Evolutionary conservation across 2,329 filamentous ascomycete genomes (phyloP).

Genomic region (Fusarium sp.): DNA sequence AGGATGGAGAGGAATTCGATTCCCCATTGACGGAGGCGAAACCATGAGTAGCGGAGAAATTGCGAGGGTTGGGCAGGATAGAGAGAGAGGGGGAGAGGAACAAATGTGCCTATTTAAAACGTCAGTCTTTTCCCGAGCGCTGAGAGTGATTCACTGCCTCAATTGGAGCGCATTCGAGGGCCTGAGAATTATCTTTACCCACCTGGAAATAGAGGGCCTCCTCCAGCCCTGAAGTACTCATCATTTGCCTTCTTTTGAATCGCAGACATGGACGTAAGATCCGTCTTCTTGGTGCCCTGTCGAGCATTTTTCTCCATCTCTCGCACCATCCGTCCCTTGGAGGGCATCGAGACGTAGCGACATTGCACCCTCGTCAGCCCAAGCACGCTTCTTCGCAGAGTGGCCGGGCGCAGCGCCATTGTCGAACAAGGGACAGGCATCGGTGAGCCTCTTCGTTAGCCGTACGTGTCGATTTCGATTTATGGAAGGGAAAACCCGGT

Average conservation of each 20-base stretch:
- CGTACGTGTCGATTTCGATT: not conserved
- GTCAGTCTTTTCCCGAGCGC: not conserved
- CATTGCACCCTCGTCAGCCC: constrained; percentile 37
- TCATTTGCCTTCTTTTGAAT: constrained; percentile 46
- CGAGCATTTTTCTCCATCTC: constrained; percentile 44
- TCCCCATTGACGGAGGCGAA: constrained; percentile 49
- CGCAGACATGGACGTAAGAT: constrained; percentile 45
- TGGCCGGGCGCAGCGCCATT: constrained; percentile 38
- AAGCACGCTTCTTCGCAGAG: constrained; percentile 33
- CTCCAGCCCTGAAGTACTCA: constrained; percentile 48
- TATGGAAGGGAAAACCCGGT: constrained; percentile 18
- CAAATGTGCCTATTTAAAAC: constrained; percentile 58
- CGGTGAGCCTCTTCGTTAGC: not conserved
- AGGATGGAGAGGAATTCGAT: constrained; percentile 49
- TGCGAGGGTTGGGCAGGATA: constrained; percentile 44
- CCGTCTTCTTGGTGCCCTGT: constrained; percentile 38
- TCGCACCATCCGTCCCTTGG: constrained; percentile 40
- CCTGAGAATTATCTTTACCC: constrained; percentile 23
- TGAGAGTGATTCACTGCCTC: not conserved
- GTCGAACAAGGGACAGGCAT: constrained; percentile 32
- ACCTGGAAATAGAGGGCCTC: constrained; percentile 49
- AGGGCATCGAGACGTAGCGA: constrained; percentile 43
- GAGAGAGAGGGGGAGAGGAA: constrained; percentile 53
- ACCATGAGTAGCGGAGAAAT: constrained; percentile 51
- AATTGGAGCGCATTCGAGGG: constrained; percentile 4